Base-by-base conservation (phyloP, 148 eudicot species). In the Heliosperma pusillum region DNA sequence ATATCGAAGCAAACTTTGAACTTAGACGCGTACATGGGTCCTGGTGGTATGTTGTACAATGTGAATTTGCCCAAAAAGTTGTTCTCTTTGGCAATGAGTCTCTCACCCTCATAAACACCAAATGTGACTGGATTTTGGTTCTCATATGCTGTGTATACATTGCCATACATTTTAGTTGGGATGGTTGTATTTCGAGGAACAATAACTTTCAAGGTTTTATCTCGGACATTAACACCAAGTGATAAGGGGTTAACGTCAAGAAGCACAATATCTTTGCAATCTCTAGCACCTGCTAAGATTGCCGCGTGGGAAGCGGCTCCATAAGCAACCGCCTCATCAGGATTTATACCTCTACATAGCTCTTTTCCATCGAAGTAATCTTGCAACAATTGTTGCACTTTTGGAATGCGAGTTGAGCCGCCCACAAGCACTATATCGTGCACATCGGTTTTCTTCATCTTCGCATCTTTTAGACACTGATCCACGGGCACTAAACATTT, bases 361-460 rank as follows among this genome's bases (percentile, higher is more conserved):
- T 33, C 40, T 4, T 33, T 33, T 33, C 40, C 40, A 33, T 33
- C 5, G 40, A 33, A 68, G 56, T 3, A 53, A 1, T 52, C 74
- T 15, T 24, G 65, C 12, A 72, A 57, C 65, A 72, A 33, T 50
- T 72, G 50, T 20, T 58, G 75, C 60, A 78, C 69, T 33, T 78
- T 78, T 19, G 76, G 80, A 6, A 78, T 78, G 22, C 76, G 66
- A 7, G 76, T 71, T 7, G 80, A 78, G 15, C 80, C 80, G 52
- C 80, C 80, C 72, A 78, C 57, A 27, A 72, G 63, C 29, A 72
- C 60, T 19, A 72, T 50, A 72, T 72, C 75, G 40, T 33, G 40
- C 40, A 33, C 40, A 33, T 33, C 40, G 0, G 6, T 33, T 33
- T 33, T 33, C 40, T 30, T 24, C 65, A 57, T 72, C 2, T 72